phyloP scores from a whole-genome alignment of 192 early-diverging fungal genomes.

The Coemansia sp. region DNA sequence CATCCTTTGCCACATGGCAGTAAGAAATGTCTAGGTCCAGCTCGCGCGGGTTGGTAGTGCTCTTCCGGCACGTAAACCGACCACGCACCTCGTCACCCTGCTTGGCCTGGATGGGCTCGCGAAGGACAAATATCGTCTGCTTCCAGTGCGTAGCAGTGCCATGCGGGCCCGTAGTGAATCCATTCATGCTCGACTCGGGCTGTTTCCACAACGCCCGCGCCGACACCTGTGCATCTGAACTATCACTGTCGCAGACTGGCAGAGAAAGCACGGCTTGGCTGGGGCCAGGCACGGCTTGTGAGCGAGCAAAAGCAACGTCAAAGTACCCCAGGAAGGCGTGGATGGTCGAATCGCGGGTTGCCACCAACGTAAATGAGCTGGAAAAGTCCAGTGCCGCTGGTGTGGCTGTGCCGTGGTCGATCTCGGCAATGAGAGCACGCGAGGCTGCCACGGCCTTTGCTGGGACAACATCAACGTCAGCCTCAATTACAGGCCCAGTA shows the following conservation, averaged over 20 bases:
- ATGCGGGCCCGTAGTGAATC: slow-evolving; percentile 72
- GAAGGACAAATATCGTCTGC: slow-evolving; percentile 82
- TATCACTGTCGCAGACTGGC: slow-evolving; percentile 11
- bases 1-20: slow-evolving; percentile 19
- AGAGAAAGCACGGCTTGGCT: slow-evolving; percentile 21
- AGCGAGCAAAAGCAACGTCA: slow-evolving; percentile 80
- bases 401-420: slow-evolving; percentile 70
- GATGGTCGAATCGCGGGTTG: slow-evolving; percentile 62
- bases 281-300: slow-evolving; percentile 31
- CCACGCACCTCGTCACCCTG: slow-evolving; percentile 57
- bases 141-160: slow-evolving; percentile 96
- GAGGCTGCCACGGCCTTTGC: slow-evolving; percentile 65
- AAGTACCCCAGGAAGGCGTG: slow-evolving; percentile 89
- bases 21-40: slow-evolving; percentile 64
- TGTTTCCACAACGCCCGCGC: slow-evolving; percentile 32
- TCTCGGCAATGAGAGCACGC: slow-evolving; percentile 64
- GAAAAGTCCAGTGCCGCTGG: slow-evolving; percentile 72
- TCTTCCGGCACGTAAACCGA: slow-evolving; percentile 65
- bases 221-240: slow-evolving; percentile 6
- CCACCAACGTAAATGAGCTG: slow-evolving; percentile 65
- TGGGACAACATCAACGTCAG: slow-evolving; percentile 78
- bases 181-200: slow-evolving; percentile 35
- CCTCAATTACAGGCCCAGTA: slow-evolving; percentile 60
- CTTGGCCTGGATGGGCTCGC: slow-evolving; percentile 58
- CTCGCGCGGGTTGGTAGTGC: slow-evolving; percentile 65